These are phyloP conservation scores for Sporothrix luriei DNA, from an alignment of 2,329 filamentous ascomycete species.

Conservation along the genomic window DNA sequence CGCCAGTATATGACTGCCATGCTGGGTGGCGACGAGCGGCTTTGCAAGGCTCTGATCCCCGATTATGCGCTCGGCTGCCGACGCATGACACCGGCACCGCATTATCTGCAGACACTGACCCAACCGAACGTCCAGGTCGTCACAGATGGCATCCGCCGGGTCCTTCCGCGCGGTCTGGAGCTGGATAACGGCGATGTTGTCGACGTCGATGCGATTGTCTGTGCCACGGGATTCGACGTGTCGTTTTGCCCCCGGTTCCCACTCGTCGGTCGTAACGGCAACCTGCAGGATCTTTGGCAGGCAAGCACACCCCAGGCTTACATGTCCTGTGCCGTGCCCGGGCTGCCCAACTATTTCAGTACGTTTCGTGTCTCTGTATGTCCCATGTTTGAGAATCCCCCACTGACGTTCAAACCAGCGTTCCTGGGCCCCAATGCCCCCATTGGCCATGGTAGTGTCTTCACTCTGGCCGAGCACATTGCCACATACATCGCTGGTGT, in stretches of 20 bases:
- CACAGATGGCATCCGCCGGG: conserved; percentile 49
- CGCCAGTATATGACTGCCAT: conserved; percentile 52
- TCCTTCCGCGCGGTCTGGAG: conserved; percentile 54
- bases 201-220: conserved; percentile 59
- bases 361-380: conserved; percentile 36
- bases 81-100: conserved; percentile 54
- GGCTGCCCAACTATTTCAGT: conserved; percentile 61
- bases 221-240: conserved; percentile 61
- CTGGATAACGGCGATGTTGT: conserved; percentile 53
- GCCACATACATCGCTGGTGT: conserved; percentile 55
- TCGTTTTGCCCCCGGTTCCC: conserved; percentile 57
- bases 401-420: conserved; percentile 40
- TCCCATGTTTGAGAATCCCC: no score
- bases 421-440: conserved; percentile 58
- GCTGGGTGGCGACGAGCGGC: conserved; percentile 52
- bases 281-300: conserved; percentile 55
- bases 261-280: conserved; percentile 52
- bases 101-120: conserved; percentile 52
- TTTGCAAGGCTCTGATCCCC: conserved; percentile 56
- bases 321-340: conserved; percentile 56
- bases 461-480: conserved; percentile 56
- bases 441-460: conserved; percentile 55
- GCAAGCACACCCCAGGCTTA: conserved; percentile 52
- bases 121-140: conserved; percentile 54
- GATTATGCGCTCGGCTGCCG: conserved; percentile 53